Conservation (phyloP, 1,284 basidiomycete genomes). For the Ustilago tritici region DNA sequence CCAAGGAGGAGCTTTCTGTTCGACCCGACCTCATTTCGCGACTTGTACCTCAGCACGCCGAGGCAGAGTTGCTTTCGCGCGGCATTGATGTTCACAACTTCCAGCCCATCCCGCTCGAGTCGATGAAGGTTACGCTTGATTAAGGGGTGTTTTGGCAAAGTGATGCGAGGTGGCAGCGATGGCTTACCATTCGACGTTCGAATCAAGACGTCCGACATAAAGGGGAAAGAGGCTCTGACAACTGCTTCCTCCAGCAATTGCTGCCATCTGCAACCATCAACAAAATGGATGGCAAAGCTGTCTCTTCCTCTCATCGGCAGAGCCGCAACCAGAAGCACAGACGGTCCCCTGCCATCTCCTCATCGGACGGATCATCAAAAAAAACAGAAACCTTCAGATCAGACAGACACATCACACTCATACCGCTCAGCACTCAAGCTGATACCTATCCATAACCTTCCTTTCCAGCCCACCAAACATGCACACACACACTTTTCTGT, state of each 20-base stretch:
- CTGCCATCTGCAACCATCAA: background rate
- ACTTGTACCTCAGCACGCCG: conserved; percentile 89
- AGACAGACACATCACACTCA: background rate
- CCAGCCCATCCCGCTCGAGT: conserved; percentile 70
- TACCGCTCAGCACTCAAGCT: conserved; percentile 9
- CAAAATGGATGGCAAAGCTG: conserved; percentile 9
- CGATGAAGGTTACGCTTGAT: conserved; percentile 69
- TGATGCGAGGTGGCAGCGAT: background rate
- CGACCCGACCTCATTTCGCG: conserved; percentile 91
- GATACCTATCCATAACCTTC: background rate
- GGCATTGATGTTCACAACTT: conserved; percentile 91
- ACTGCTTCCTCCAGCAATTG: background rate
- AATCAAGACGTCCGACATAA: too few species aligned
- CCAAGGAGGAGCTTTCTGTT: conserved; percentile 94
- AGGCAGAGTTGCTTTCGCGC: conserved; percentile 85
- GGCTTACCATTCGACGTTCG: background rate
- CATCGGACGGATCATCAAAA: conserved; percentile 15
- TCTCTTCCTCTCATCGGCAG: background rate
- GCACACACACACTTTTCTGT: conserved; percentile 11
- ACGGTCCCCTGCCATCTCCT: background rate
- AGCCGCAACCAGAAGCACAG: background rate
- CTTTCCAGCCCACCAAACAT: background rate
- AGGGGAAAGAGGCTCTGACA: background rate
- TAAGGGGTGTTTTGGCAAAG: conserved; percentile 22
- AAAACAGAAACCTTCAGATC: conserved; percentile 7